A percentile compares a stretch with the other conserved stretches of the same genome.
phyloP scores from a whole-genome alignment of 352 stramenopile species.

The Globisporangium spiculum region DNA sequence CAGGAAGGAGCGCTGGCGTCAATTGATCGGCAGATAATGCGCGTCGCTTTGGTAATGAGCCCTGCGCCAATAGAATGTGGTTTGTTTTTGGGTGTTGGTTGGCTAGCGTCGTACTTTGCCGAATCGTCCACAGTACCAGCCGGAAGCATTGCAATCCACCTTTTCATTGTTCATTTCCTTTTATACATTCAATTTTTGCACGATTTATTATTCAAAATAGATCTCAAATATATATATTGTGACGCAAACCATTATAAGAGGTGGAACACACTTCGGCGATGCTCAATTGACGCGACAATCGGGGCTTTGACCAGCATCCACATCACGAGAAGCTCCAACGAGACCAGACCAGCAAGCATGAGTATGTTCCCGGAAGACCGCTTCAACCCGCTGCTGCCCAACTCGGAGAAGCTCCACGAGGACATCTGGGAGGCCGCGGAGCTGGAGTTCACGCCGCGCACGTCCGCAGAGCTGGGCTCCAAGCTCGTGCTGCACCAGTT shows the following conservation, averaged over 20 bases:
- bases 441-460: constrained; percentile 60
- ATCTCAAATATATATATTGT: background rate
- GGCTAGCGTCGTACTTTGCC: constrained; percentile 18
- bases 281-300: background rate
- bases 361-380: constrained; percentile 78
- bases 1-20: background rate
- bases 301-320: constrained; percentile 11
- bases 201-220: too few relatives aligned
- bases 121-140: background rate
- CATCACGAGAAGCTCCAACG: background rate
- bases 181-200: background rate
- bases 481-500: constrained; percentile 82
- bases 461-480: constrained; percentile 65
- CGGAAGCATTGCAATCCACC: background rate
- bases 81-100: constrained; percentile 1
- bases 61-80: constrained; percentile 17
- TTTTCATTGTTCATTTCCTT: background rate
- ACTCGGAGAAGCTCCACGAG: constrained; percentile 67
- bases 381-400: constrained; percentile 74
- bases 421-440: constrained; percentile 49
- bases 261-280: background rate
- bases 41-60: constrained; percentile 11
- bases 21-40: background rate
- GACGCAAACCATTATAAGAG: background rate
- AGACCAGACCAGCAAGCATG: background rate